Percentiles rank a stretch among this genome's conserved stretches.
phyloP scores from a whole-genome alignment of 805 yeast species.

The Wickerhamiella galacta region DNA sequence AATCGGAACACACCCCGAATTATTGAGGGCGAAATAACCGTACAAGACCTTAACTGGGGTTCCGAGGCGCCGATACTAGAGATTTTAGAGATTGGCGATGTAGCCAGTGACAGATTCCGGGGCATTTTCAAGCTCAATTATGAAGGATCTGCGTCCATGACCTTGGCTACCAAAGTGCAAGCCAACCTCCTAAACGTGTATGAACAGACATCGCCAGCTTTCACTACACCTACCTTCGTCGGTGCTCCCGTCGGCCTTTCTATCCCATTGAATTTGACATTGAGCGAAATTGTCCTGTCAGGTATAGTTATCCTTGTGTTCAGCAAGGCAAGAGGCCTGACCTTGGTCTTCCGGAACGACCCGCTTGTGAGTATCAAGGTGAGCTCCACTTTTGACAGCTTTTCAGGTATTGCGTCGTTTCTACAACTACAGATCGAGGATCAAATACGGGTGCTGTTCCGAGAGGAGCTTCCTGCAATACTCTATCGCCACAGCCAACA shows the following conservation, averaged over 20 bases:
- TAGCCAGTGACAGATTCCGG: constrained; percentile 57
- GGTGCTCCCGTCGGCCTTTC: constrained; percentile 53
- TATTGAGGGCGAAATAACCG: constrained; percentile 49
- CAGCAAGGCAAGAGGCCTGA: constrained; percentile 64
- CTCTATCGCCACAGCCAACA: constrained; percentile 58
- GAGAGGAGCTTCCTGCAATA: constrained; percentile 71
- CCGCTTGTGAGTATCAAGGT: constrained; percentile 73
- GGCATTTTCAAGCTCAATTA: constrained; percentile 70
- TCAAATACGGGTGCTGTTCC: constrained; percentile 61
- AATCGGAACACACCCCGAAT: constrained; percentile 47
- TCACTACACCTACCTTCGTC: constrained; percentile 50
- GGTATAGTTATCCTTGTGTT: constrained; percentile 79
- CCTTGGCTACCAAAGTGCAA: constrained; percentile 63
- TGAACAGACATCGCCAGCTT: constrained; percentile 27
- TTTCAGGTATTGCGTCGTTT: constrained; percentile 68
- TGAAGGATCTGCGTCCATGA: constrained; percentile 57
- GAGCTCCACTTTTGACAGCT: constrained; percentile 71
- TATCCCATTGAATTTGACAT: constrained; percentile 59
- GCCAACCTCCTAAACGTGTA: constrained; percentile 71
- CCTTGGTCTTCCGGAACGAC: constrained; percentile 76
- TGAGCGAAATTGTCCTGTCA: constrained; percentile 52
- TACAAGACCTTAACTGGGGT: constrained; percentile 58
- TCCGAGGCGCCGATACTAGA: constrained; percentile 58
- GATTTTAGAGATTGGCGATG: constrained; percentile 67
- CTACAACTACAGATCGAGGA: constrained; percentile 68